Percentiles rank a stretch among this genome's conserved stretches.
Evolutionary conservation across 208 protist species (phyloP).

Genomic region (Angomonas ambiguus): DNA sequence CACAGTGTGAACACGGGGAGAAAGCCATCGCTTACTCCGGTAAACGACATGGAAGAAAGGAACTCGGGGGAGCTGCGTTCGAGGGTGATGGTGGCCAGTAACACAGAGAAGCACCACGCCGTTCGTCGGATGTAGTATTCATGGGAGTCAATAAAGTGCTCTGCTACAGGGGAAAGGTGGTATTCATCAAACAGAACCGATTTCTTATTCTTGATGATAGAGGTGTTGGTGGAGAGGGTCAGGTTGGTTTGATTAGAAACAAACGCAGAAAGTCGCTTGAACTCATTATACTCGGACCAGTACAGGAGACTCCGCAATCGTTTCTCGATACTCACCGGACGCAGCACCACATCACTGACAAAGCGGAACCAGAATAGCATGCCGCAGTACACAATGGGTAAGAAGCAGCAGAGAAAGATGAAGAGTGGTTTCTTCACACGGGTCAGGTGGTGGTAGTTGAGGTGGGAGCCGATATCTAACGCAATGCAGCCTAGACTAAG

Average conservation of each 20-base stretch:
- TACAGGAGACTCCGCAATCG: neutral
- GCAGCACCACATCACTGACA: slow-evolving; percentile 2
- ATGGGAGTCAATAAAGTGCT: slow-evolving; percentile 7
- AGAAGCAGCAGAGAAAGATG: slow-evolving; percentile 16
- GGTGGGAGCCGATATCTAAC: slow-evolving; percentile 27
- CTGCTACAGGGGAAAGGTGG: slow-evolving; percentile 8
- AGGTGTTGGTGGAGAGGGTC: neutral
- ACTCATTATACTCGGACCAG: neutral
- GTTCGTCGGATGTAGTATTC: slow-evolving; percentile 10
- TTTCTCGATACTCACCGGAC: neutral
- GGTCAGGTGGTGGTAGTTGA: slow-evolving; percentile 12
- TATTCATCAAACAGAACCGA: neutral
- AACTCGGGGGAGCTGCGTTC: slow-evolving; percentile 28
- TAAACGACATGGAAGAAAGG: slow-evolving; percentile 18
- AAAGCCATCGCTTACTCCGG: slow-evolving; percentile 13
- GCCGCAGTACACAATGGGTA: slow-evolving; percentile 14
- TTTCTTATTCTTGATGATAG: neutral
- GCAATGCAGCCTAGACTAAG: slow-evolving; percentile 19
- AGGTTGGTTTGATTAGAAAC: neutral
- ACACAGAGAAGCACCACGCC: slow-evolving; percentile 19
- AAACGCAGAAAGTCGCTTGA: neutral
- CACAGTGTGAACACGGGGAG: slow-evolving; percentile 20
- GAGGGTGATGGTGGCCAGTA: slow-evolving; percentile 20
- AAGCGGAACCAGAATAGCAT: slow-evolving; percentile 16
- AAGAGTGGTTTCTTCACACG: slow-evolving; percentile 2